Evolutionary conservation across 2,329 filamentous ascomycete species (phyloP).

Genomic region (Venturia asperata): DNA sequence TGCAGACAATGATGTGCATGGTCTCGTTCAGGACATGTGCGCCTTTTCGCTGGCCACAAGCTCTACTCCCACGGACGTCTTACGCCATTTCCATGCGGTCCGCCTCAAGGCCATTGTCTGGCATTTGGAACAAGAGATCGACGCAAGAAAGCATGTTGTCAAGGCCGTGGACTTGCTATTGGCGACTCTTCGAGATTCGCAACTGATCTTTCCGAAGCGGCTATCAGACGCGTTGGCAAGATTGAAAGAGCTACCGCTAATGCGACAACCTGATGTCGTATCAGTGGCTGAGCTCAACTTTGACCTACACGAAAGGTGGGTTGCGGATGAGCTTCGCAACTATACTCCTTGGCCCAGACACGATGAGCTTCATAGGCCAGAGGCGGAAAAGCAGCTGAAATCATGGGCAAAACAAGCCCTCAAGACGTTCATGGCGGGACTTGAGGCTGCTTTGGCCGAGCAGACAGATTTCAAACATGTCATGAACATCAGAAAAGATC

Average conservation of each 20-base stretch:
- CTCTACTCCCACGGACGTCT: constrained; percentile 69
- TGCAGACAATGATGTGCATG: constrained; percentile 31
- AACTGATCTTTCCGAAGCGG: constrained; percentile 64
- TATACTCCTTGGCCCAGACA: constrained; percentile 85
- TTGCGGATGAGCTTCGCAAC: constrained; percentile 71
- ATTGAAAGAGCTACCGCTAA: constrained; percentile 62
- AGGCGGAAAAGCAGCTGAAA: constrained; percentile 36
- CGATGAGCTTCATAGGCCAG: constrained; percentile 51
- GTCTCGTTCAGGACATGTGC: constrained; percentile 64
- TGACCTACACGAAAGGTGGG: constrained; percentile 72
- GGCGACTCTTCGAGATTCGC: constrained; percentile 68
- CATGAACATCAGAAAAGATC: constrained; percentile 59
- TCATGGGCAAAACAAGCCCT: constrained; percentile 37
- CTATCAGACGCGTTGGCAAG: constrained; percentile 61
- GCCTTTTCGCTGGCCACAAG: constrained; percentile 78
- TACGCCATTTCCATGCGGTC: constrained; percentile 70
- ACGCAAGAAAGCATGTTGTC: constrained; percentile 45
- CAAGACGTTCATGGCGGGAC: constrained; percentile 45
- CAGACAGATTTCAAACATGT: constrained; percentile 62
- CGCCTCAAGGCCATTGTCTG: constrained; percentile 61
- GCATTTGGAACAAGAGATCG: constrained; percentile 44
- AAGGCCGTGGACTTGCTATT: constrained; percentile 66
- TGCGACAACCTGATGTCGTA: constrained; percentile 63
- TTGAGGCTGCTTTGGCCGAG: constrained; percentile 52
- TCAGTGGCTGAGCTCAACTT: constrained; percentile 64